Evolutionary conservation across 257 asterid genomes (phyloP), one percentile per base, ranked within the genome.

Genomic region (Jacaranda copaia): DNA sequence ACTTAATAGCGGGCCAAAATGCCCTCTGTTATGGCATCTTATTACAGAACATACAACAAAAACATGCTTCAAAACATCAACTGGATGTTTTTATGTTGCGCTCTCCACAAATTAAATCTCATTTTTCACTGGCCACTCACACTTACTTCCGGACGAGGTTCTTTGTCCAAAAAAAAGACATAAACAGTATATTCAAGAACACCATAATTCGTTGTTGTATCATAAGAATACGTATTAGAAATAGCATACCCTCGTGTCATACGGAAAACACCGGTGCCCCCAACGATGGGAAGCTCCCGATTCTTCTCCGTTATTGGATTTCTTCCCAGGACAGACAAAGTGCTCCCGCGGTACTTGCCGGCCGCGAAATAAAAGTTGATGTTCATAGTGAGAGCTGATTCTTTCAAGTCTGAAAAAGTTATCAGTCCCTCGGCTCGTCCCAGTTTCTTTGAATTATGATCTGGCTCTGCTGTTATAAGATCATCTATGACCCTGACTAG

Each of bases 231-330:
- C 36, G 56, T 73, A 16, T 62, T 75, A 42, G 80, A 51, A 36
- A 80, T 51, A 14, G 73, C 43, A 43, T 68, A 68, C 1, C 84
- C 84, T 0, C 68, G 73, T 1, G 80, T 80, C 74, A 62, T 61
- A 16, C 77, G 73, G 8, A 80, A 80, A 7, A 14, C 20, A 5
- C 80, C 84, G 1, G 77, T 70, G 0, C 80, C 80, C 2, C 84
- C 84, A 56, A 80, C 64, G n/a, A 80, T 16, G 0, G 84, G 77
- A 52, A 75, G 4, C 48, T 80, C 84, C 12, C 77, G 68, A 7
- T 68, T 16, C 5, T n/a, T 5, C 43, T 53, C 5, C 5, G 10
- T 2, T 42, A 40, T 9, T 0, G 73, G 77, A 51, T 69, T 76
- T 13, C 80, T 68, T 18, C 84, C 84, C 11, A 75, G 42, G 11